Conservation (phyloP, 208 protist species). For the Trypanosoma melophagium region DNA sequence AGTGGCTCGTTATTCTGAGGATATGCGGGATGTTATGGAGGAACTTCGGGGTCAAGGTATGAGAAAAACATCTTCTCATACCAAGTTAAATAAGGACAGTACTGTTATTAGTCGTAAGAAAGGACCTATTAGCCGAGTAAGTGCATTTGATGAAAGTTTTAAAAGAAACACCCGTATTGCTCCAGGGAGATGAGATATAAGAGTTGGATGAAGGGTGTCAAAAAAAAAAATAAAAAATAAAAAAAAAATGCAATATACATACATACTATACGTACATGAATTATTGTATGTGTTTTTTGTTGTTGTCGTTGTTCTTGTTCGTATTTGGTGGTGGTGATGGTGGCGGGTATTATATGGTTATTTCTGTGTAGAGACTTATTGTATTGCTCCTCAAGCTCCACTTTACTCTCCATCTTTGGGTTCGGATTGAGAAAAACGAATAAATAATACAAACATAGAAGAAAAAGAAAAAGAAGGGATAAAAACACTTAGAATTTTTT, state of each 20-base stretch:
- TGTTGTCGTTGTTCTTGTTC: conserved; percentile 12
- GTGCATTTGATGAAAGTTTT: conserved; percentile 49
- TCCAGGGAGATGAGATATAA: conserved; percentile 35
- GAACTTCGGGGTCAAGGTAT: conserved; percentile 40
- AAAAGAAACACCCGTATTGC: conserved; percentile 49
- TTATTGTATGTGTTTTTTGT: not conserved
- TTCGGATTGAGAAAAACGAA: not conserved
- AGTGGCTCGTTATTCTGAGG: conserved; percentile 70
- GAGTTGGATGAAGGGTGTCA: not conserved
- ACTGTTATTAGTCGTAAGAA: conserved; percentile 80
- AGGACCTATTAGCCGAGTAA: conserved; percentile 74
- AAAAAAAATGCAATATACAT: not conserved
- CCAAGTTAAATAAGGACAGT: conserved; percentile 16
- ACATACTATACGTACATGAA: not conserved
- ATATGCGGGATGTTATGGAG: conserved; percentile 78
- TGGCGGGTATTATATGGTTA: not conserved
- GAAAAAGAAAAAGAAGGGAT: not conserved
- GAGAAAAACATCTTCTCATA: not conserved
- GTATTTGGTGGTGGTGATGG: not conserved
- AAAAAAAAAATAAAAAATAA: not conserved
- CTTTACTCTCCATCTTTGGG: too few relatives aligned
- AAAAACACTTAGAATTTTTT: not conserved
- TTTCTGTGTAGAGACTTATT: not conserved
- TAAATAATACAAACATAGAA: not conserved
- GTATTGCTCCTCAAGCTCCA: too few relatives aligned